A percentile compares a stretch with the other conserved stretches of the same genome.
Conservation (phyloP, 495 filamentous ascomycete species). For the Xylaria telfairii region DNA sequence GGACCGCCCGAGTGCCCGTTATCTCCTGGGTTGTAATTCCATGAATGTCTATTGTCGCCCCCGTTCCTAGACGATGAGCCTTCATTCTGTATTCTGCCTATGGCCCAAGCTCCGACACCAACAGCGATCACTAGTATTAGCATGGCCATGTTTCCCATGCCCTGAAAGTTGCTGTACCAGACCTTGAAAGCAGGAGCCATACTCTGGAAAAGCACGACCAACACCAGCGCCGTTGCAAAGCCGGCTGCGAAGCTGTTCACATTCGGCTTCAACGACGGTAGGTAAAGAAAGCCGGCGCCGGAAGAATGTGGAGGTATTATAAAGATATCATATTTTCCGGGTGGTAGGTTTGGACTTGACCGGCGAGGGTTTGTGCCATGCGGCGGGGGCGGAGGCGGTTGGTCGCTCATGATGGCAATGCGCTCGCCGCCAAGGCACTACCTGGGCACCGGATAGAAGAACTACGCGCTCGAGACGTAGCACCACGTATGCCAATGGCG, state of each 20-base stretch:
- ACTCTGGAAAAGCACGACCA: slow-evolving; percentile 69
- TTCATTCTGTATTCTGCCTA: slow-evolving; percentile 69
- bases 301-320: slow-evolving; percentile 94
- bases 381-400: slow-evolving; percentile 63
- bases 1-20: slow-evolving; percentile 32
- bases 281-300: slow-evolving; percentile 89
- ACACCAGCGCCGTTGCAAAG: slow-evolving; percentile 71
- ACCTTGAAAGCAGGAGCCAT: slow-evolving; percentile 70
- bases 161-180: slow-evolving; percentile 69
- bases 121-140: slow-evolving; percentile 66
- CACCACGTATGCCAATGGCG: slow-evolving; percentile 29
- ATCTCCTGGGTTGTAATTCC: slow-evolving; percentile 34
- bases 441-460: not conserved
- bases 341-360: slow-evolving; percentile 65
- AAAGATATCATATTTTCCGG: slow-evolving; percentile 95
- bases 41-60: slow-evolving; percentile 36
- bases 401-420: slow-evolving; percentile 46
- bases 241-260: slow-evolving; percentile 92
- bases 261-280: slow-evolving; percentile 84
- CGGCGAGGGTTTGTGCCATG: slow-evolving; percentile 68
- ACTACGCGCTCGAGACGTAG: not conserved
- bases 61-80: slow-evolving; percentile 36
- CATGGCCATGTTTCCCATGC: slow-evolving; percentile 66
- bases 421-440: slow-evolving; percentile 7
- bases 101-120: slow-evolving; percentile 77